phyloP scores from a whole-genome alignment of 345 rosid species.

The Salix dunnii region DNA sequence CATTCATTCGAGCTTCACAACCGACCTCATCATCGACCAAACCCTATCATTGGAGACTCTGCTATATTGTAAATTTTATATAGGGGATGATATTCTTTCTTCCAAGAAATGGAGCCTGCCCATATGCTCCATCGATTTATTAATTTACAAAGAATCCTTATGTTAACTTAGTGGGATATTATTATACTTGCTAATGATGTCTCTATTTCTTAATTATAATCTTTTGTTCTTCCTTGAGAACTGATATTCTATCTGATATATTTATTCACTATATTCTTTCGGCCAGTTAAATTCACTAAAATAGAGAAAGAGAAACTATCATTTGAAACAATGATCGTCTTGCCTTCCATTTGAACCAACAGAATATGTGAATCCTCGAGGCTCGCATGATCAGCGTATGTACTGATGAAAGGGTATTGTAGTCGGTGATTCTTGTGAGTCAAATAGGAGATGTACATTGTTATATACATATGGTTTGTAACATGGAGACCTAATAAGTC shows the following conservation, averaged over 20 bases:
- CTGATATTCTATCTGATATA: conserved; percentile 32
- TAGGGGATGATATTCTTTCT: background rate
- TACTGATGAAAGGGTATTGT: background rate
- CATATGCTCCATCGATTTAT: background rate
- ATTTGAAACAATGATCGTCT: conserved; percentile 15
- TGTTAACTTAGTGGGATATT: background rate
- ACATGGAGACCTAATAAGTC: background rate
- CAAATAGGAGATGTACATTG: conserved; percentile 21
- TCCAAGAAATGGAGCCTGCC: background rate
- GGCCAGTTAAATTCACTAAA: conserved; percentile 1
- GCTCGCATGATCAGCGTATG: no score
- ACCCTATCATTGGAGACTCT: conserved; percentile 24
- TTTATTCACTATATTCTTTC: conserved; percentile 28
- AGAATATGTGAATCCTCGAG: background rate
- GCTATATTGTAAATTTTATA: background rate
- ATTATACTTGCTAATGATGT: background rate
- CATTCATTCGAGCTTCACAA: conserved; percentile 15
- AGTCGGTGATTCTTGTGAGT: conserved; percentile 9
- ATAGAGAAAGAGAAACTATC: background rate
- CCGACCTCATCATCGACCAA: conserved; percentile 21
- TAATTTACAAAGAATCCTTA: background rate
- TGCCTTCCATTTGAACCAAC: conserved; percentile 13
- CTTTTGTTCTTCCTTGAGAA: background rate
- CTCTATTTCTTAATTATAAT: background rate
- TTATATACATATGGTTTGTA: background rate